phyloP scores from a whole-genome alignment of 768 basidiomycete species.

The Phanerochaete carnosa region DNA sequence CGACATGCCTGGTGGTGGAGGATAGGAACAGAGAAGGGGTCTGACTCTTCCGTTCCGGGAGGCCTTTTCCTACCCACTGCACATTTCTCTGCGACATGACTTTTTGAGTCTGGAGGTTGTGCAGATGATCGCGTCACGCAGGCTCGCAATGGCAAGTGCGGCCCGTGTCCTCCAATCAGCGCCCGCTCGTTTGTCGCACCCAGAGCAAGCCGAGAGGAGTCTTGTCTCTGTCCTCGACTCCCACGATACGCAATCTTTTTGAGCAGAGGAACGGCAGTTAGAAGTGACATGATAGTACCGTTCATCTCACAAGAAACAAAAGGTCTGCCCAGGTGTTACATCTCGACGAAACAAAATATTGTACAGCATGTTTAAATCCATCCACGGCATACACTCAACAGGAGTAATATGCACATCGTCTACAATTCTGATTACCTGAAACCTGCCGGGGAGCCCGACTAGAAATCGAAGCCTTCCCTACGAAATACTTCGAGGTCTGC shows the following conservation, averaged over 20 bases:
- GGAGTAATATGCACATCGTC: neutral
- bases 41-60: neutral
- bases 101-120: neutral
- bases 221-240: neutral
- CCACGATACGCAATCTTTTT: neutral
- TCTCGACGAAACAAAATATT: neutral
- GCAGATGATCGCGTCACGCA: slow-evolving; percentile 13
- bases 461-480: slow-evolving; percentile 88
- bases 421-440: neutral
- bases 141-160: neutral
- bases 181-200: neutral
- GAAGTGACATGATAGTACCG: neutral
- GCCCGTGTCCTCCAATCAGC: slow-evolving; percentile 8
- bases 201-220: neutral
- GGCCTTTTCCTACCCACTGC: neutral
- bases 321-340: too few relatives aligned
- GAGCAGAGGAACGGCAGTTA: too few relatives aligned
- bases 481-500: slow-evolving; percentile 72
- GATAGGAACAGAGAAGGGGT: neutral
- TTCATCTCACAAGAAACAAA: too few relatives aligned
- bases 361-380: neutral
- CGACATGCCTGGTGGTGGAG: slow-evolving; percentile 38
- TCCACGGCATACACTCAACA: neutral
- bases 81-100: neutral
- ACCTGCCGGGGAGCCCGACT: neutral